Evolutionary conservation across 2,329 filamentous ascomycete species (phyloP), one percentile per base, ranked within the genome.

Genomic region (Xylaria polymorpha): DNA sequence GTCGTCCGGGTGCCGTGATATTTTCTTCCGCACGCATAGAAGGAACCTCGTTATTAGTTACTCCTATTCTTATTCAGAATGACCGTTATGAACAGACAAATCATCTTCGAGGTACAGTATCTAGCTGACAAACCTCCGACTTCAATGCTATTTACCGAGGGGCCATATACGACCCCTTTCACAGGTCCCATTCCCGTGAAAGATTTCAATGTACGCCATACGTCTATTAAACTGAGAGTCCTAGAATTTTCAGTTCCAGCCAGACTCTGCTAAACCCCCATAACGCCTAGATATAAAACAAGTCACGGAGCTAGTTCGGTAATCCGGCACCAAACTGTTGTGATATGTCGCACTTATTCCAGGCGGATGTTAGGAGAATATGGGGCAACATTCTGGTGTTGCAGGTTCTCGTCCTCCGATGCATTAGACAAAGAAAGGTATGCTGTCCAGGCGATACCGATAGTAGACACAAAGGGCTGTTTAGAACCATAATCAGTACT

Each of bases 391-490:
- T 77, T 76, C 66, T 74, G 68, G 18, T 72, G 66, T 15, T 66
- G 75, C 61, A 72, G 68, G 57, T 80, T 81, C 15, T 84, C 85
- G 62, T 95, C 92, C 68, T 97, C 94, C 2, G 94, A 86, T 5
- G 94, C 91, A 82, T 98, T 98, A 70, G 92, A 93, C 61, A 99
- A 87, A 2, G 94, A 98, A 12, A 99, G 88, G 81, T 98, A 99
- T 22, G 94, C 95, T 12, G 96, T 98, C 96, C 95, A 98, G 41
- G 94, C 94, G 76, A 98, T 98, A 86, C 95, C 95, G 65, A 99
- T 83, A 9, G 93, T 97, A 18, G 95, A 98, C 9, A 98, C 95
- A 79, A 99, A 98, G 0, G 95, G 95, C 94, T 97, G 76, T 51
- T 53, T 41, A 20, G 5, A 55, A 35, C 43, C 41, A 67, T 35